A percentile compares a stretch with the other conserved stretches of the same genome.
Evolutionary conservation across 371 early-diverging fungal genomes (phyloP).

Genomic region (Cokeromyces recurvatus): DNA sequence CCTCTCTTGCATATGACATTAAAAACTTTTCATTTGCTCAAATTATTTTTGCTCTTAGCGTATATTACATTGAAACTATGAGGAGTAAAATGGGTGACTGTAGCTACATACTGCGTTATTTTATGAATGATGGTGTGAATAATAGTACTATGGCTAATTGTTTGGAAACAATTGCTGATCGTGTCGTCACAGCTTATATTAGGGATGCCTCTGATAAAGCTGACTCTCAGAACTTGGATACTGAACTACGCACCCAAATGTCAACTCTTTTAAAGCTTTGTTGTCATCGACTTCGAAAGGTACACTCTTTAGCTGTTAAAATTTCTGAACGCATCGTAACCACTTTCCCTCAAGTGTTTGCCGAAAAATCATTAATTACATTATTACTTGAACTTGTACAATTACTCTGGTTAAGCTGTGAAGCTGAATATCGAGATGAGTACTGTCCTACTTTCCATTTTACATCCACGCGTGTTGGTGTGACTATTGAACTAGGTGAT

Average conservation of each 20-base stretch:
- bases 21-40: conserved; percentile 69
- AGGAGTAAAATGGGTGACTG: conserved; percentile 69
- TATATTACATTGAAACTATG: conserved; percentile 83
- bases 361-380: conserved; percentile 58
- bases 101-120: conserved; percentile 72
- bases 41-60: conserved; percentile 76
- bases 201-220: conserved; percentile 53
- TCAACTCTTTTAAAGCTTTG: conserved; percentile 58
- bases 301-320: conserved; percentile 60
- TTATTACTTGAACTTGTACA: conserved; percentile 73
- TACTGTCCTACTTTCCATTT: conserved; percentile 76
- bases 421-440: conserved; percentile 78
- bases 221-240: conserved; percentile 43
- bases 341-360: conserved; percentile 68
- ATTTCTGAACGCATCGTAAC: conserved; percentile 49
- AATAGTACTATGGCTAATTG: conserved; percentile 47
- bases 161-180: conserved; percentile 73
- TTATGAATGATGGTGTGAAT: conserved; percentile 81
- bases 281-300: conserved; percentile 67
- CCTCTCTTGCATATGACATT: conserved; percentile 50
- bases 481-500: conserved; percentile 75
- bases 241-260: conserved; percentile 49
- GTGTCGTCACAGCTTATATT: conserved; percentile 48
- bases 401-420: conserved; percentile 76
- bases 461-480: conserved; percentile 56